Evolutionary conservation across 768 basidiomycete genomes (phyloP).

Genomic region (Boletellus emodensis): DNA sequence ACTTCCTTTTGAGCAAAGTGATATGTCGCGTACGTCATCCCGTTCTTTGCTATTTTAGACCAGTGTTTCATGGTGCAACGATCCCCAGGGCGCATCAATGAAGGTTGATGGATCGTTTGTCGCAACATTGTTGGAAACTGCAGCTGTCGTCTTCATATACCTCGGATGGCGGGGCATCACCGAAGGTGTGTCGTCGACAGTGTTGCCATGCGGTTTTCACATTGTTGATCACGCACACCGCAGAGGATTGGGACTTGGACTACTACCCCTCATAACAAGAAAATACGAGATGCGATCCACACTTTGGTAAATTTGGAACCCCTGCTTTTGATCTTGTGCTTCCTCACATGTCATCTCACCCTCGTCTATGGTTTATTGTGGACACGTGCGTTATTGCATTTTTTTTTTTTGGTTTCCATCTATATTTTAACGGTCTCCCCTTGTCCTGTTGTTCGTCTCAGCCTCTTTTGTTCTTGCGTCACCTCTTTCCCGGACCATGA

Average conservation of each 20-base stretch:
- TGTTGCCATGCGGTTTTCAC: not conserved
- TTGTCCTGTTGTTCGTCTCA: not conserved
- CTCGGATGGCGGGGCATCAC: slow-evolving; percentile 87
- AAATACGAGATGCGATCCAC: not conserved
- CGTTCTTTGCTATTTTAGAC: not conserved
- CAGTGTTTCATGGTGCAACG: slow-evolving; percentile 8
- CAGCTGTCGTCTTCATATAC: slow-evolving; percentile 62
- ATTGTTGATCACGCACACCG: slow-evolving; percentile 1
- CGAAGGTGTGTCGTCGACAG: slow-evolving; percentile 54
- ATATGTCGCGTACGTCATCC: slow-evolving; percentile 59
- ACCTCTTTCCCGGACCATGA: slow-evolving; percentile 1
- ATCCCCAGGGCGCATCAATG: slow-evolving; percentile 50
- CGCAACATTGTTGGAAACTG: slow-evolving; percentile 80
- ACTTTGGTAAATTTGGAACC: slow-evolving; percentile 7
- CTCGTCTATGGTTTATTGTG: not conserved
- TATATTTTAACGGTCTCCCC: no score
- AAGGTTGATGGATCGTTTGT: slow-evolving; percentile 87
- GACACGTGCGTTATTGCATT: not conserved
- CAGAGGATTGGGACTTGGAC: slow-evolving; percentile 52
- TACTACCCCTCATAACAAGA: slow-evolving; percentile 39
- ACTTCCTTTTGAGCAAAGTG: slow-evolving; percentile 73
- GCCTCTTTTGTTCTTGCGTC: slow-evolving; percentile 3
- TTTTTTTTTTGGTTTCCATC: not conserved
- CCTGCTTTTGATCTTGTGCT: slow-evolving; percentile 9
- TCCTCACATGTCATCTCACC: slow-evolving; percentile 1